A percentile compares a stretch with the other conserved stretches of the same genome.
These are phyloP conservation scores for Alternaria viburni DNA, from an alignment of 2,329 filamentous ascomycete species.

Conservation along the genomic window DNA sequence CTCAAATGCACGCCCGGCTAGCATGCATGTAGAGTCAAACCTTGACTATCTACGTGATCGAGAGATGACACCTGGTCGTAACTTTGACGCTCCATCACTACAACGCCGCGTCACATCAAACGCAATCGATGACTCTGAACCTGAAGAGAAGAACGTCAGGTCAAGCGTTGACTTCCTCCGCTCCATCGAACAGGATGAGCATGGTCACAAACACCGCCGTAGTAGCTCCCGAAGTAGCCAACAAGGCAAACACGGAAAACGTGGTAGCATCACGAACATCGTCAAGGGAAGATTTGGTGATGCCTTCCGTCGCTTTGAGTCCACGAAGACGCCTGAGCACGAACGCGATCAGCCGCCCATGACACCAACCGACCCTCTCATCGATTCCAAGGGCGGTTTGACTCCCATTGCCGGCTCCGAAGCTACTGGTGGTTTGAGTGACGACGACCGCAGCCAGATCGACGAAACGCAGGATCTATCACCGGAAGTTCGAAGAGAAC, in stretches of 20 bases:
- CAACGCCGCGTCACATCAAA: slow-evolving; percentile 36
- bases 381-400: slow-evolving; percentile 32
- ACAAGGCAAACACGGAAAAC: slow-evolving; percentile 69
- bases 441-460: slow-evolving; percentile 69
- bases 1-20: slow-evolving; percentile 74
- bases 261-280: slow-evolving; percentile 74
- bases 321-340: slow-evolving; percentile 36
- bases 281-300: slow-evolving; percentile 91
- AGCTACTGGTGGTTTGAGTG: slow-evolving; percentile 70
- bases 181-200: slow-evolving; percentile 70
- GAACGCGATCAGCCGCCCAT: slow-evolving; percentile 36
- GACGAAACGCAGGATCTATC: slow-evolving; percentile 75
- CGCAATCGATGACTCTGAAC: slow-evolving; percentile 45
- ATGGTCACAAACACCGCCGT: slow-evolving; percentile 60
- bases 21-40: slow-evolving; percentile 82
- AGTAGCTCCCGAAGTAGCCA: slow-evolving; percentile 63
- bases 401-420: slow-evolving; percentile 80
- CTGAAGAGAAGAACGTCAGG: slow-evolving; percentile 70
- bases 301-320: slow-evolving; percentile 90
- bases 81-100: slow-evolving; percentile 40
- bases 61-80: slow-evolving; percentile 61
- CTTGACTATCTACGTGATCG: slow-evolving; percentile 82
- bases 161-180: slow-evolving; percentile 86
- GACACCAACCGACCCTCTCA: slow-evolving; percentile 32
- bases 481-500: slow-evolving; percentile 86